Conservation (phyloP, 2,329 filamentous ascomycete genomes). For the Curvularia spicifera region DNA sequence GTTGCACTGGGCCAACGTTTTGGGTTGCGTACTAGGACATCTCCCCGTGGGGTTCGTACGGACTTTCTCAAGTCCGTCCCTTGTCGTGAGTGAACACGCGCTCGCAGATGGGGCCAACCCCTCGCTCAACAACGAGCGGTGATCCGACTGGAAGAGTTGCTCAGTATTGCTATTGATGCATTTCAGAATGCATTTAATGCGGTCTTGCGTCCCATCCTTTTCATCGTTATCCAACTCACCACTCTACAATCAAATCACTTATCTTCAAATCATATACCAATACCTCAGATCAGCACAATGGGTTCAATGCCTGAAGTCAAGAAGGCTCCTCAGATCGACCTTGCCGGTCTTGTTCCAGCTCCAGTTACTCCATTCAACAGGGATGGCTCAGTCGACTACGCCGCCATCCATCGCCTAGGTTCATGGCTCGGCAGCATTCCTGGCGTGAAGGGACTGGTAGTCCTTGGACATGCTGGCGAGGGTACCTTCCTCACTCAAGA, state of each 20-base stretch:
- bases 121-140: neutral
- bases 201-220: conserved; percentile 1
- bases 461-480: conserved; percentile 62
- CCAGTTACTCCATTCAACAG: conserved; percentile 61
- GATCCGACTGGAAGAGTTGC: neutral
- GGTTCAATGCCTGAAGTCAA: conserved; percentile 35
- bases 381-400: conserved; percentile 58
- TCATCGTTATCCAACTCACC: neutral
- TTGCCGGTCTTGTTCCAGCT: conserved; percentile 59
- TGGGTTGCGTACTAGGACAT: neutral
- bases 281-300: conserved; percentile 20
- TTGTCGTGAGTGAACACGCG: neutral
- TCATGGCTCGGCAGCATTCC: conserved; percentile 61
- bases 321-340: conserved; percentile 48
- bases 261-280: neutral
- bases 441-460: conserved; percentile 61
- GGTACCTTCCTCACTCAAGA: conserved; percentile 61
- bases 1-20: neutral
- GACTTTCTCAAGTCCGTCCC: conserved; percentile 20
- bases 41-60: conserved; percentile 9
- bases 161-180: conserved; percentile 2
- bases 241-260: conserved; percentile 3
- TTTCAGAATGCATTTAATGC: conserved; percentile 6
- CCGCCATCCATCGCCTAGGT: conserved; percentile 60
- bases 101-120: neutral